A percentile compares a stretch with the other conserved stretches of the same genome.
Conservation (phyloP, 371 early-diverging fungal species). For the Dipsacomyces acuminosporus region DNA sequence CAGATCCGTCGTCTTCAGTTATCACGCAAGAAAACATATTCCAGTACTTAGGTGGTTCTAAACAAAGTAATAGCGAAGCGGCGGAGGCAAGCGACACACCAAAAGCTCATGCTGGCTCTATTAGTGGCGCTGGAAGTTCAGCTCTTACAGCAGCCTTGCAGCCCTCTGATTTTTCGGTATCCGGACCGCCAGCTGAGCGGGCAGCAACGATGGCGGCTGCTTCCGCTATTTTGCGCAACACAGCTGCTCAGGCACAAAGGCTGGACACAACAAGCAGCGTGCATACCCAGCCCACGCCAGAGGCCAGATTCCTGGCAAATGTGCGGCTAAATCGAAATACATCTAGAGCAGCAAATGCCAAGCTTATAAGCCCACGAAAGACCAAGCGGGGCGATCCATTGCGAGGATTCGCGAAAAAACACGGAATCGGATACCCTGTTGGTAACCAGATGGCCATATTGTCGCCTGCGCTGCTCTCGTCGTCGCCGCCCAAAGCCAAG, state of each 20-base stretch:
- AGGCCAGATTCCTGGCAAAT: constrained; percentile 14
- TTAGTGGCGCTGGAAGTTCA: no score
- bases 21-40: constrained; percentile 21
- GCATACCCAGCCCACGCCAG: constrained; percentile 8
- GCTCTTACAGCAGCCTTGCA: no score
- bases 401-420: constrained; percentile 38
- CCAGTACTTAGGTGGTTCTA: neutral
- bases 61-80: neutral
- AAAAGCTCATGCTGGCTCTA: no score
- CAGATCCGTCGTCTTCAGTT: constrained; percentile 26
- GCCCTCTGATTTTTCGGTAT: no score
- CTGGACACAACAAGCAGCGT: no score
- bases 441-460: constrained; percentile 35
- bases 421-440: constrained; percentile 35
- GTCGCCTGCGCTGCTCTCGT: constrained; percentile 34
- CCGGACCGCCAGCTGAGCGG: no score
- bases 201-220: no score
- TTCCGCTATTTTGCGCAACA: no score
- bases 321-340: constrained; percentile 17
- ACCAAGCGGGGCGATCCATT: constrained; percentile 22
- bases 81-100: no score
- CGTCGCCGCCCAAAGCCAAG: constrained; percentile 37
- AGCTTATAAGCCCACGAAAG: constrained; percentile 11
- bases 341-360: neutral
- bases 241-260: no score